phyloP scores from a whole-genome alignment of 2,329 filamentous ascomycete genomes.

The Monilinia laxa region DNA sequence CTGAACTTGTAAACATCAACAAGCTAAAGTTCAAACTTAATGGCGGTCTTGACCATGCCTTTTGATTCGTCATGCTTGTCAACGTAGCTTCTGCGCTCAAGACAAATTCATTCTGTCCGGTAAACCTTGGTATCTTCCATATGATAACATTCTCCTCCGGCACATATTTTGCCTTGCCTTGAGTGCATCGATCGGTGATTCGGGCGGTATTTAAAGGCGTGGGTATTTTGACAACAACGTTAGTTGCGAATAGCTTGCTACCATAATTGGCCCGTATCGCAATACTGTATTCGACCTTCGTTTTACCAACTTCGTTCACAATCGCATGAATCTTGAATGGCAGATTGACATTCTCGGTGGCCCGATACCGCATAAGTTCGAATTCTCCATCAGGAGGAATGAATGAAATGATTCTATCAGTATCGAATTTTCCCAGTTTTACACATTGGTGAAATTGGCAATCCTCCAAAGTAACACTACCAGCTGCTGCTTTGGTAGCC shows the following conservation, averaged over 20 bases:
- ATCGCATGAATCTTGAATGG: conserved; percentile 99
- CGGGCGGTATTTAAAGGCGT: conserved; percentile 95
- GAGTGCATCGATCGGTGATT: conserved; percentile 87
- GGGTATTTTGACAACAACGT: conserved; percentile 90
- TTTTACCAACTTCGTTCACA: conserved; percentile 94
- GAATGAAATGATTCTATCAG: conserved; percentile 94
- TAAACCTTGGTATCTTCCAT: conserved; percentile 99
- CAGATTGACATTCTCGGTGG: conserved; percentile 96
- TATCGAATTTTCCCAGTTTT: conserved; percentile 94
- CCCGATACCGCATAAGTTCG: conserved; percentile 97
- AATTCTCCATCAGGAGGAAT: conserved; percentile 97
- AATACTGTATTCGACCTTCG: conserved; percentile 98
- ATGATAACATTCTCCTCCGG: conserved; percentile 97
- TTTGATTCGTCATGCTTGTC: conserved; percentile 97
- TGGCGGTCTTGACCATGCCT: conserved; percentile 92
- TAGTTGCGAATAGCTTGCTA: conserved; percentile 93
- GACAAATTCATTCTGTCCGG: conserved; percentile 95
- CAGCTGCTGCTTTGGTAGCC: conserved; percentile 91
- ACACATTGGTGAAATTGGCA: conserved; percentile 99
- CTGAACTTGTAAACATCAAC: conserved; percentile 97
- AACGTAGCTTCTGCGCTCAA: conserved; percentile 89
- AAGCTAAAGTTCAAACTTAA: conserved; percentile 89
- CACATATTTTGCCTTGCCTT: conserved; percentile 98
- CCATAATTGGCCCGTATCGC: conserved; percentile 97
- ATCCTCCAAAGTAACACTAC: conserved; percentile 93